Evolutionary conservation across 495 filamentous ascomycete genomes (phyloP), one percentile per base, ranked within the genome.

Genomic region (Parachaetomium inaequale): DNA sequence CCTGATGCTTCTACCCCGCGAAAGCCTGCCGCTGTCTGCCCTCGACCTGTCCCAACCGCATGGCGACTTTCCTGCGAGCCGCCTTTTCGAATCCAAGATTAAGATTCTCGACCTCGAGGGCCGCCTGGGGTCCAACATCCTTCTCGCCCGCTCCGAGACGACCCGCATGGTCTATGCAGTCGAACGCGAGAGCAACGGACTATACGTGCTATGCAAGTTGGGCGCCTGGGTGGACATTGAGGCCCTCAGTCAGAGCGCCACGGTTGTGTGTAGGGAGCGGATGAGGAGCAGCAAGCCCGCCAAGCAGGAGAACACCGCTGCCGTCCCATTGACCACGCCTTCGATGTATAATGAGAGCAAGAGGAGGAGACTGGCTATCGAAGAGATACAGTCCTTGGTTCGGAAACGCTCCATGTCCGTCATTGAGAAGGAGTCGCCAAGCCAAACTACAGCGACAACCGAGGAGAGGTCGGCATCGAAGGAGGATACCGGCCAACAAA

Each of bases 131-230:
- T 80, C 79, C 29, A 76, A 78, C 38, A 79, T 95, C 2, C 82
- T 96, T 11, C 81, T 91, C 45, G 89, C 87, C 31, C 79, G 85
- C 52, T 77, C 85, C 25, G 80, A 86, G 40, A 75, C 74, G 10
- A 83, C 83, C 68, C 81, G 79, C 25, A 79, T 78, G 8, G 64
- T 89, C 6, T 93, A 87, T 71, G 87, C 85, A 15, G 71, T 96
- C 34, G 92, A 96, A 74, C 75, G 83, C n/a, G 87, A 89, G 29
- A 80, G 80, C 52, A 68, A 73, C 49, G 83, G 84, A 0, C 77
- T 91, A 12, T 95, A 90, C 72, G 84, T 85, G 15, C 66, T 94
- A 10, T 92, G 85, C 66, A 87, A 85, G 64, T 76, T 96, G 53
- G 87, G 81, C 0, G 69, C 76, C 3, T 88, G 85, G 84, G 83